Conservation (phyloP, 768 basidiomycete species). For the Lactarius pseudohatsudake region DNA sequence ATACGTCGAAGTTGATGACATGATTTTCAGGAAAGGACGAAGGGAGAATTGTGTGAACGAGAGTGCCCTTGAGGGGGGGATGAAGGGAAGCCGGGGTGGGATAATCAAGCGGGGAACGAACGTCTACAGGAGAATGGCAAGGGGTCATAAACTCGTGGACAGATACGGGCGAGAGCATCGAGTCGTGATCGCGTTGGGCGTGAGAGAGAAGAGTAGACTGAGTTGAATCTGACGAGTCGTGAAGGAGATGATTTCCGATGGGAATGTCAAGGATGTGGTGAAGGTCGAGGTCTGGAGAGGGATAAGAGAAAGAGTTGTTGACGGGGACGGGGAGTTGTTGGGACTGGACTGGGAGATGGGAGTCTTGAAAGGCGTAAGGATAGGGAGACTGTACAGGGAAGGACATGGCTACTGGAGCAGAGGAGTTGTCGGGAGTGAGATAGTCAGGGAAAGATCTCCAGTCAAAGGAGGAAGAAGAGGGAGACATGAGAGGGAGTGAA, state of each 20-base stretch:
- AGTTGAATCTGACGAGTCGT: constrained; percentile 9
- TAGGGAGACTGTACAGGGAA: constrained; percentile 26
- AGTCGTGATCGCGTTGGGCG: constrained; percentile 24
- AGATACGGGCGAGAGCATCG: constrained; percentile 26
- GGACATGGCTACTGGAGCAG: constrained; percentile 20
- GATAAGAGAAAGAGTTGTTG: constrained; percentile 16
- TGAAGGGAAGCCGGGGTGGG: constrained; percentile 24
- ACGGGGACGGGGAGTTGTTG: constrained; percentile 9
- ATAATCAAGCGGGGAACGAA: constrained; percentile 27
- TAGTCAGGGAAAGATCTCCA: constrained; percentile 25
- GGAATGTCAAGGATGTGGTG: constrained; percentile 26
- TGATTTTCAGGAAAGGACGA: constrained; percentile 32
- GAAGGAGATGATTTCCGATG: constrained; percentile 19
- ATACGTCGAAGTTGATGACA: constrained; percentile 30
- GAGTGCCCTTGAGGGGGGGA: constrained; percentile 19
- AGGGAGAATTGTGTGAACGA: constrained; percentile 27
- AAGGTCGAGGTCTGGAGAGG: constrained; percentile 22
- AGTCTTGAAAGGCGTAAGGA: constrained; percentile 25
- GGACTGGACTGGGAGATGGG: constrained; percentile 19
- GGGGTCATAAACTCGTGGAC: constrained; percentile 27
- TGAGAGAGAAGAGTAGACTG: constrained; percentile 20
- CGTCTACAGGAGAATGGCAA: constrained; percentile 29
- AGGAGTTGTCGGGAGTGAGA: constrained; percentile 17
- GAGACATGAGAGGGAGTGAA: constrained; percentile 15
- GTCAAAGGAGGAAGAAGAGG: constrained; percentile 13